phyloP scores from a whole-genome alignment of 2,329 filamentous ascomycete genomes.

The Aspergillus fischeri region DNA sequence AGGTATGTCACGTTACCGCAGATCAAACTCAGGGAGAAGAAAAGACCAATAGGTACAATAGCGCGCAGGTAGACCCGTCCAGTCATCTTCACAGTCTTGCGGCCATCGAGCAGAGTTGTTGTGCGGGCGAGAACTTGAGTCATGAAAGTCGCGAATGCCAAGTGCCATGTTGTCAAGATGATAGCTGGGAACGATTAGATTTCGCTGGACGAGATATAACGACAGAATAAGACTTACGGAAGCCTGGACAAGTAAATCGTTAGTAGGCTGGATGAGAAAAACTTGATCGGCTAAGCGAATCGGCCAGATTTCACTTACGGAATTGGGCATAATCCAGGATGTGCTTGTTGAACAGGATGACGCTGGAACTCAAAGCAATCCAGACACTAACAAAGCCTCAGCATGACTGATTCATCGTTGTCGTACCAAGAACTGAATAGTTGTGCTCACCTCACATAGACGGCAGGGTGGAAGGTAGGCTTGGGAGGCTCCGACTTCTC shows the following conservation, averaged over 20 bases:
- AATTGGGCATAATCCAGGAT: conserved; percentile 83
- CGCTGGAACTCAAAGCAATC: conserved; percentile 87
- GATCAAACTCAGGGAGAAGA: conserved; percentile 94
- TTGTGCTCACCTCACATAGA: conserved; percentile 67
- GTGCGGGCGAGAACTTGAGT: conserved; percentile 90
- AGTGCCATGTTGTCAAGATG: conserved; percentile 90
- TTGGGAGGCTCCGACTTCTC: conserved; percentile 68
- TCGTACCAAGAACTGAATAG: neutral
- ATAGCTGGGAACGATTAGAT: conserved; percentile 33
- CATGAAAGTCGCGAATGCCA: conserved; percentile 87
- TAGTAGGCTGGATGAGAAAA: neutral
- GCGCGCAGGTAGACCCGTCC: conserved; percentile 87
- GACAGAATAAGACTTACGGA: conserved; percentile 35
- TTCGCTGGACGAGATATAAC: neutral
- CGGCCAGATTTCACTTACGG: conserved; percentile 51
- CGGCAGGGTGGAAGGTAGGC: conserved; percentile 67
- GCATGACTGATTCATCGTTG: neutral
- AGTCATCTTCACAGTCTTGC: conserved; percentile 97
- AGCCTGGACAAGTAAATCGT: conserved; percentile 31
- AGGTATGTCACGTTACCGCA: conserved; percentile 94
- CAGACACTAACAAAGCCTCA: conserved; percentile 60
- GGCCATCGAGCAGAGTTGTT: conserved; percentile 83
- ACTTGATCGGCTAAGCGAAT: neutral
- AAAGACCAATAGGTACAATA: conserved; percentile 89
- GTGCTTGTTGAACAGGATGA: conserved; percentile 99